These are phyloP conservation scores for Agaricus blazei DNA, from an alignment of 768 basidiomycete species.

Conservation along the genomic window DNA sequence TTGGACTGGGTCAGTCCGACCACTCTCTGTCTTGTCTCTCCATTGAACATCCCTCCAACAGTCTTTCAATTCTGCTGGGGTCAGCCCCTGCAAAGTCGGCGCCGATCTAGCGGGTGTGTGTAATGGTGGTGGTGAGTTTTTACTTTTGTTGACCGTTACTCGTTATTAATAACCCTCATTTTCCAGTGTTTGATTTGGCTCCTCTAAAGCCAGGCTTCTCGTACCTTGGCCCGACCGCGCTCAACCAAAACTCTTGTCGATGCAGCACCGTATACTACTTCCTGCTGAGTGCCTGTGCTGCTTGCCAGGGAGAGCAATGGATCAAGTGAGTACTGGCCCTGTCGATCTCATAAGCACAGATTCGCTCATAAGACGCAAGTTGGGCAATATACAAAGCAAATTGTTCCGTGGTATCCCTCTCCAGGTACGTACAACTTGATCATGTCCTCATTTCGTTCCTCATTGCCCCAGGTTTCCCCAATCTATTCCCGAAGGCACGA, in stretches of 20 bases:
- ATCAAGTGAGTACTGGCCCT: conserved; percentile 21
- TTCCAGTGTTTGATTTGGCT: conserved; percentile 27
- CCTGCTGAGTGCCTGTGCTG: conserved; percentile 45
- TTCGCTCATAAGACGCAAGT: conserved; percentile 20
- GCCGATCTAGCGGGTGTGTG: conserved; percentile 37
- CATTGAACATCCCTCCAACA: conserved; percentile 13
- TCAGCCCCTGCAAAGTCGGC: conserved; percentile 42
- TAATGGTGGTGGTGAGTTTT: conserved; percentile 26
- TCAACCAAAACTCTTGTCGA: conserved; percentile 34
- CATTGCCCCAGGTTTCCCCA: conserved; percentile 24
- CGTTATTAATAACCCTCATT: not conserved
- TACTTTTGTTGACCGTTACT: not conserved
- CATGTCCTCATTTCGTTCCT: not conserved
- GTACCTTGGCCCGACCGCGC: conserved; percentile 32
- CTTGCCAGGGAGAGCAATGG: conserved; percentile 36
- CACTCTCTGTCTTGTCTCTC: not conserved
- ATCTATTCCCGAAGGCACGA: conserved; percentile 34
- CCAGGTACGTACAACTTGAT: conserved; percentile 22
- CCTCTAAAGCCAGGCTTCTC: conserved; percentile 23
- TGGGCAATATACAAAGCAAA: conserved; percentile 45
- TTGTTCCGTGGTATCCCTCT: conserved; percentile 35
- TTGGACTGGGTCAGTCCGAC: not conserved
- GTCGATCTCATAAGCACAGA: not conserved
- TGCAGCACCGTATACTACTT: conserved; percentile 52
- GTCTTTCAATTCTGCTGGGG: conserved; percentile 32